Evolutionary conservation across 2,329 filamentous ascomycete species (phyloP).

Genomic region (Lojkania enalia): DNA sequence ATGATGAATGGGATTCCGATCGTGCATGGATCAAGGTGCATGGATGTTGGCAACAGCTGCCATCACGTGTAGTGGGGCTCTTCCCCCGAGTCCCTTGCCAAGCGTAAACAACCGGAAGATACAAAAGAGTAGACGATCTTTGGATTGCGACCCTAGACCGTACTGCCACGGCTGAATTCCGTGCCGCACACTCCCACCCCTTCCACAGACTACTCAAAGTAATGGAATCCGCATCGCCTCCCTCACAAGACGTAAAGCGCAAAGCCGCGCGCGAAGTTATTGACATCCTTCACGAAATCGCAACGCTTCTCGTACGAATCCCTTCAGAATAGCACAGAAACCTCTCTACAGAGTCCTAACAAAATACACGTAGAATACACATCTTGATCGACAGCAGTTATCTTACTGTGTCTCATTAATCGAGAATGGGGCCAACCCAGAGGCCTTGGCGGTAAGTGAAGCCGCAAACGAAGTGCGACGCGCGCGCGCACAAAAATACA

Average conservation of each 20-base stretch:
- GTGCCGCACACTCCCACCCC: no score
- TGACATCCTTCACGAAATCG: conserved; percentile 81
- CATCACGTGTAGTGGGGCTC: no score
- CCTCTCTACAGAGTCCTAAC: background rate
- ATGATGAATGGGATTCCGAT: conserved; percentile 1
- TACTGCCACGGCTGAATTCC: no score
- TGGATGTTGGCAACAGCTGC: no score
- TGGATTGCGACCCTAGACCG: no score
- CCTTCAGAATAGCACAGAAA: conserved; percentile 1
- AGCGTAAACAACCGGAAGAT: no score
- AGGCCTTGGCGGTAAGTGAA: conserved; percentile 81
- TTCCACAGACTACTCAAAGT: no score
- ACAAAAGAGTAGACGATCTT: no score
- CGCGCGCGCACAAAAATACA: background rate
- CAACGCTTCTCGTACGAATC: conserved; percentile 77
- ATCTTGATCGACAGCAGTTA: conserved; percentile 85
- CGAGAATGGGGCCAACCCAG: conserved; percentile 95
- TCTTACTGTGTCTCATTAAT: conserved; percentile 96
- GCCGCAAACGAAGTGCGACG: conserved; percentile 48
- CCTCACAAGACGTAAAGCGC: conserved; percentile 59
- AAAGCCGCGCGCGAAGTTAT: conserved; percentile 77
- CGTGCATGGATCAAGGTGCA: no score
- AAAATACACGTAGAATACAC: conserved; percentile 71
- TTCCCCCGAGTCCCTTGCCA: no score
- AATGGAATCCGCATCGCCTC: conserved; percentile 2